Conservation (phyloP, 805 yeast species). For the Wickerhamomyces strasburgensis region DNA sequence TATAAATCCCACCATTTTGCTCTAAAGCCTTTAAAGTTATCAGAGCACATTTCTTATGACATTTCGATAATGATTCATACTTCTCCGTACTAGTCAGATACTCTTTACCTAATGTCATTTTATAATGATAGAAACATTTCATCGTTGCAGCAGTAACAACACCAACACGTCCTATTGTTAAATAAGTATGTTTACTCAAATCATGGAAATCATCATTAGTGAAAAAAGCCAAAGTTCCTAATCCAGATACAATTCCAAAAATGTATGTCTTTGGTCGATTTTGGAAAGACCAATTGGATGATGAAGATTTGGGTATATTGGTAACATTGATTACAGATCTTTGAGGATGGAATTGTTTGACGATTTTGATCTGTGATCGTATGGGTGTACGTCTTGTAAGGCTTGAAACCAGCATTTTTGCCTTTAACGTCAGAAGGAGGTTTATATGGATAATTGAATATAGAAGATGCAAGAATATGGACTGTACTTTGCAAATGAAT, state of each 20-base stretch:
- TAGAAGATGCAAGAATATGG: too few relatives aligned
- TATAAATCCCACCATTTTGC: conserved; percentile 86
- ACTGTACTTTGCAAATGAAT: too few relatives aligned
- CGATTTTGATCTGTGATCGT: neutral
- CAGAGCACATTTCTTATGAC: conserved; percentile 73
- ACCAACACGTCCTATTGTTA: conserved; percentile 12
- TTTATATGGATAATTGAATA: too few relatives aligned
- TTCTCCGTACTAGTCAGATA: conserved; percentile 44
- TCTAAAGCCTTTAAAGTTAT: conserved; percentile 78
- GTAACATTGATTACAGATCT: neutral
- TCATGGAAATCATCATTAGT: conserved; percentile 14
- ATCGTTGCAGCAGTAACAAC: conserved; percentile 60
- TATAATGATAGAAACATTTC: conserved; percentile 69
- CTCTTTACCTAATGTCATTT: conserved; percentile 43
- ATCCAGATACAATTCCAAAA: conserved; percentile 5
- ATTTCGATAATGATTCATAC: conserved; percentile 46
- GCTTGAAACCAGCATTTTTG: too few relatives aligned
- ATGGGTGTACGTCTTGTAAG: too few relatives aligned
- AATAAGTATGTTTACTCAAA: conserved; percentile 9
- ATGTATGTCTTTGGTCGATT: conserved; percentile 5
- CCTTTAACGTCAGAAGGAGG: too few relatives aligned
- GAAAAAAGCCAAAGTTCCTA: conserved; percentile 6
- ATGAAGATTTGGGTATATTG: conserved; percentile 1
- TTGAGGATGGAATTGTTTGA: neutral
- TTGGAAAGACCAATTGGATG: conserved; percentile 1